Evolutionary conservation across 352 stramenopile species (phyloP), one percentile per base, ranked within the genome.

Genomic region (Pythium volutum): DNA sequence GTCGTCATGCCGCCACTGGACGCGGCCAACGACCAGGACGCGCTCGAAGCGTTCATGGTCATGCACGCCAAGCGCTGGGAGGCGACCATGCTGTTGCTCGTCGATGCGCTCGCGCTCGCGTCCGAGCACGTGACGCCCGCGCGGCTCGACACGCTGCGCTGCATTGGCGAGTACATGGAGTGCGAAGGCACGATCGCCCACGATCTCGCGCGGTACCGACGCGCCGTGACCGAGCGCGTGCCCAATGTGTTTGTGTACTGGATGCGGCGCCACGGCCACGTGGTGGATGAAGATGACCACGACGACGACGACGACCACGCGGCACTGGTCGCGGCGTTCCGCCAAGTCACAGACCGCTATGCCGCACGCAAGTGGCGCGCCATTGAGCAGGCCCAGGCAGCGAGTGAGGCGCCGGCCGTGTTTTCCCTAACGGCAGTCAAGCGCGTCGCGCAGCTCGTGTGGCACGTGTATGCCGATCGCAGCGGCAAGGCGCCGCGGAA

Each of bases 131-230:
- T 91, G 56, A 92, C 81, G 29, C 70, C 73, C 4, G 73, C 73
- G 52, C 77, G 77, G 1, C 73, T 94, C 27, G 69, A 81, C 38
- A 87, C 85, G 48, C 65, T 94, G 27, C 64, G 69, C 47, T 74
- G 70, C 26, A 86, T 91, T 20, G 85, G 85, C 52, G 82, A 85
- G 67, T 89, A 91, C 74, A 87, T 94, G 72, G 83, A 93, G 67
- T 94, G 83, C 81, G 80, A 94, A 67, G 85, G 83, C 56, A 91
- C 82, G 49, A 77, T 94, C 41, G 83, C 85, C 22, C 85, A 93
- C 64, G 85, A 94, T 45, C 61, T 91, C 22, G 82, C 85, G 12
- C 79, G 85, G 11, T 92, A 83, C 59, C 62, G 67, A 11, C 85
- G 85, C 20, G 79, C 86, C 29, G 60, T 77, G 34, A 83, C 70